Base-by-base conservation (phyloP, 169 alveolate genomes). In the Plasmodium blacklocki region DNA sequence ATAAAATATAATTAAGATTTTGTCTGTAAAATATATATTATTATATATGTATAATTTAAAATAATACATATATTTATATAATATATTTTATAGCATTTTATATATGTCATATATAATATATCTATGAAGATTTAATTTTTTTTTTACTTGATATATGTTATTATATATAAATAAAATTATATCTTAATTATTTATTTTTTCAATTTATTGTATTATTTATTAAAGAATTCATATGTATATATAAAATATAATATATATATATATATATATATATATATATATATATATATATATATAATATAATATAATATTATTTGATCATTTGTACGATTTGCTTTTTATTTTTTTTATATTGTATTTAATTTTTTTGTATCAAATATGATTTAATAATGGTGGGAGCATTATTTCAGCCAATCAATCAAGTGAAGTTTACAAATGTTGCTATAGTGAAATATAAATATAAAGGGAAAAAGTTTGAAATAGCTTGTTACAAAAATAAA, bases 401-500 rank as follows among this genome's bases (percentile, higher is more conserved):
- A 32, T 93, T 95, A 18, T 93, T 95, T 63, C 99, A 97, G 91
- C 99, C 99, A 4, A 96, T 96, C 19, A 95, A 96, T 19, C 98
- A 97, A 93, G 98, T 97, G 39, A 93, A 97, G 43, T 91, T 98
- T 89, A 98, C 99, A 12, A 98, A 98, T 75, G 99, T 98, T 29
- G 99, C 99, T 59, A 93, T 97, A 43, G 99, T 98, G 43, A 93
- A 98, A 68, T 94, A 95, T 50, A 97, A 97, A 91, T 87, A 91
- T 14, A 95, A 95, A 49, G 98, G 98, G 52, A 88, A 94, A 39
- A 91, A 97, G 32, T 98, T 98, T 88, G 99, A 98, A 91, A 94
- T 98, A 23, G 99, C 99, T 47, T 98, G 99, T 89, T 98, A 97
- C 89, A 97, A 96, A 85, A 98, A 98, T 88, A 98, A 98, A 88